These are phyloP conservation scores for Eucommia ulmoides DNA, from an alignment of 257 asterid genomes.

Conservation along the genomic window DNA sequence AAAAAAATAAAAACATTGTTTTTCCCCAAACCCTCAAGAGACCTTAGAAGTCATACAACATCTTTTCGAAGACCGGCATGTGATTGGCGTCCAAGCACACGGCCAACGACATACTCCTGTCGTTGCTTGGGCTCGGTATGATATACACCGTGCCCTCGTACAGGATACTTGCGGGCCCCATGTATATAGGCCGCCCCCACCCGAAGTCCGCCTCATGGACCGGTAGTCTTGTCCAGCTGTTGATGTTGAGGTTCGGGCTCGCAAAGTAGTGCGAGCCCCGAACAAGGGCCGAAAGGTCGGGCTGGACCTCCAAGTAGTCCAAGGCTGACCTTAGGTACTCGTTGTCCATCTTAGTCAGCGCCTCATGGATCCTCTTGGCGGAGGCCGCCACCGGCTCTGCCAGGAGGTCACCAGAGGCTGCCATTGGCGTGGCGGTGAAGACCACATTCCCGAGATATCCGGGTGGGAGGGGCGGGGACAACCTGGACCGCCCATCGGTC, in stretches of 20 bases:
- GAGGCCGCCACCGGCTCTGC: slow-evolving; percentile 26
- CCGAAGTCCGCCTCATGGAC: slow-evolving; percentile 69
- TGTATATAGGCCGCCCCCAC: slow-evolving; percentile 65
- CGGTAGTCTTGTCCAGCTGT: slow-evolving; percentile 72
- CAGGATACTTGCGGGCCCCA: slow-evolving; percentile 58
- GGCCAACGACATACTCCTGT: slow-evolving; percentile 42
- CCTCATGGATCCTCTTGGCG: slow-evolving; percentile 31
- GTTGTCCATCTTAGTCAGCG: slow-evolving; percentile 38
- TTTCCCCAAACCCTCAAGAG: too few species aligned
- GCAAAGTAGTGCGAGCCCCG: slow-evolving; percentile 44
- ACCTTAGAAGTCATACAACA: slow-evolving; percentile 29
- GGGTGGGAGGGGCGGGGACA: slow-evolving; percentile 47
- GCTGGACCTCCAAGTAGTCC: slow-evolving; percentile 39
- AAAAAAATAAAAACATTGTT: background rate
- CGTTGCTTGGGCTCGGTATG: slow-evolving; percentile 39
- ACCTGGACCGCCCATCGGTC: slow-evolving; percentile 54
- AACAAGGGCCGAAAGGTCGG: slow-evolving; percentile 47
- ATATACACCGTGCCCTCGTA: slow-evolving; percentile 60
- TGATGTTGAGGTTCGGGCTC: slow-evolving; percentile 59
- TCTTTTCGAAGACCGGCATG: slow-evolving; percentile 40
- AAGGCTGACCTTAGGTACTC: slow-evolving; percentile 38
- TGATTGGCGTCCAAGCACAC: slow-evolving; percentile 59
- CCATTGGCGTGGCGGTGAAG: slow-evolving; percentile 40
- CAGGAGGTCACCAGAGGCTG: slow-evolving; percentile 28
- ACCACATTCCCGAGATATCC: slow-evolving; percentile 68